Base-by-base conservation (phyloP, 1,284 basidiomycete species). In the Fomitopsis betulina region DNA sequence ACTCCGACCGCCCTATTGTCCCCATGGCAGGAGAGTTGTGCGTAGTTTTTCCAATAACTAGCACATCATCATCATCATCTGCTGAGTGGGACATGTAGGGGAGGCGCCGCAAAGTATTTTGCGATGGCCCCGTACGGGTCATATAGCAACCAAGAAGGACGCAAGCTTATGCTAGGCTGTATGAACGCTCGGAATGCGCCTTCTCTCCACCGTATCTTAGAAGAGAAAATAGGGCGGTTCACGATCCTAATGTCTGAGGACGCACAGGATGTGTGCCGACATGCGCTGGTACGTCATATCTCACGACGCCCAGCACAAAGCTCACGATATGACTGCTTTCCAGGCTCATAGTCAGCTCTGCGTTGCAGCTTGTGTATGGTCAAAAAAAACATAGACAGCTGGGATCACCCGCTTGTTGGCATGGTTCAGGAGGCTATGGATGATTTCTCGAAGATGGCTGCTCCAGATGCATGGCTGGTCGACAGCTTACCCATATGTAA, bases 391-490 rank as follows among this genome's bases (percentile, higher is more conserved):
- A 53, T 57, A 17, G 19, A 17, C 12, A 39, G 47, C 25, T 40
- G 23, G 10, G 32, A 54, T 7, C 53, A 60, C 40, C 59, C 53
- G 6, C 4, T 60, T 1, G 49, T 55, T 5, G 32, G 27, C 10
- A 6, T 33, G 5, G 54, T 40, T 3, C 53, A 55, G 5, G 8
- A 50, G 30, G 40, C 32, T 8, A 39, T 19, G 5, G 12, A 27
- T 6, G 43, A 60, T 17, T 57, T 60, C 49, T 50, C 32, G 1
- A 21, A 7, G 19, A 33, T 30, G 10, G 38, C 43, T 3, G 25
- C 19, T 6, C 59, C 62, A 21, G 68, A 67, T 6, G 58, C 64
- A 23, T 69, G 60, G 55, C 58, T 68, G 2, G 65, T 67, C 10
- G 67, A 70, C 50, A 58, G 23, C 55, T 33, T 52, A 2, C 58